phyloP scores from a whole-genome alignment of 805 yeast species.

The Ogataea zsoltii region DNA sequence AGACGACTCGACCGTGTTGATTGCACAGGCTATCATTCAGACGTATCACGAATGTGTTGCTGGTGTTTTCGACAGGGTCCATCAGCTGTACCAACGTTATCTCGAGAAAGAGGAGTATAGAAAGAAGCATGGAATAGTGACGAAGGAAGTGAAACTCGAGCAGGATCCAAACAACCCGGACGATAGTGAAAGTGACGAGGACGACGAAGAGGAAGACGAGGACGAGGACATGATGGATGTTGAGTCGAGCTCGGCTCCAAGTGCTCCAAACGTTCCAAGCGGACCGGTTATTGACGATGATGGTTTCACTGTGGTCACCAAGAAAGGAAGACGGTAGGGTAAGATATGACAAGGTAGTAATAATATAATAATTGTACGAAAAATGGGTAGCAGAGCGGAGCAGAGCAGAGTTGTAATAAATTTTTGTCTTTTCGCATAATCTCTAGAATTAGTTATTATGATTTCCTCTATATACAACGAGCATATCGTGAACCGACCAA shows the following conservation, averaged over 20 bases:
- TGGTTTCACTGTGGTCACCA: constrained; percentile 87
- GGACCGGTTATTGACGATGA: constrained; percentile 88
- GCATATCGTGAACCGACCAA: too few relatives aligned
- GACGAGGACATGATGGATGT: constrained; percentile 41
- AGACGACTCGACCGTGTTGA: constrained; percentile 79
- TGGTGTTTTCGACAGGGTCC: constrained; percentile 55
- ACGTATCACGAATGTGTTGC: constrained; percentile 64
- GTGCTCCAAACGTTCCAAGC: constrained; percentile 28
- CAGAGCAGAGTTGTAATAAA: too few relatives aligned
- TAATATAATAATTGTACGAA: too few relatives aligned
- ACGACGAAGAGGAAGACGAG: constrained; percentile 42
- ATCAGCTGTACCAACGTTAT: constrained; percentile 61
- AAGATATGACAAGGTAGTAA: too few relatives aligned
- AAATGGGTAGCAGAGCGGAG: too few relatives aligned
- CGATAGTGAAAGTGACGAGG: constrained; percentile 47
- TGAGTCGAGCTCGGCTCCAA: neutral
- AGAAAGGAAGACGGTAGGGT: constrained; percentile 53
- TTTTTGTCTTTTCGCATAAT: too few relatives aligned
- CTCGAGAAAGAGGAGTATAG: constrained; percentile 48
- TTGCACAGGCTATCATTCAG: constrained; percentile 66
- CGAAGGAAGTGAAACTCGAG: constrained; percentile 45
- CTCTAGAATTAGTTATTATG: too few relatives aligned
- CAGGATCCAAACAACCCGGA: constrained; percentile 68
- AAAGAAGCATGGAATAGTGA: constrained; percentile 25
- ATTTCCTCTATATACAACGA: too few relatives aligned